Base-by-base conservation (phyloP, 1,284 basidiomycete genomes). In the Sanguinoderma infundibulare region DNA sequence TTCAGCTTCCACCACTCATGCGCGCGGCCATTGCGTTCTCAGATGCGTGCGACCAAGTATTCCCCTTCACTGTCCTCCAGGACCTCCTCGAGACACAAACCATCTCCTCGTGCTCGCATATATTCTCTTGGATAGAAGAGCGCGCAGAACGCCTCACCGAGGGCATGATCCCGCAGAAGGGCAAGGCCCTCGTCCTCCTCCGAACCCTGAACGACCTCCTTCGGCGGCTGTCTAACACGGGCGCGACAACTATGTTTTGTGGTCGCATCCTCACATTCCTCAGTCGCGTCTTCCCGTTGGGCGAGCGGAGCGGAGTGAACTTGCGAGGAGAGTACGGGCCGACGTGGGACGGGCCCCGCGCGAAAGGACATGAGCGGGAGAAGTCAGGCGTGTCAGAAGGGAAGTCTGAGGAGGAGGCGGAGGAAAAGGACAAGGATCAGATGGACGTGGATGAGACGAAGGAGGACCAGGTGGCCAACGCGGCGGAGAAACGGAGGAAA, bases 271-370 rank as follows among this genome's bases (percentile, higher is more conserved):
- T 96, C 69, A 92, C 91, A 1, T 93, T 96, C 73, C 78, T 97
- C 51, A 92, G 91, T 63, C 85, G 84, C 1, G 92, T 95, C 1
- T 96, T 96, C 70, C 92, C 94, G 4, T 76, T 97, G 9, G 91
- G 92, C 2, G 95, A 97, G 74, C 81, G 94, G 51, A 95, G 93
- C 73, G 94, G 95, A 38, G 94, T 97, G 49, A 97, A 97, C 74
- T 75, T 96, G 64, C 80, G 92, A 42, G 95, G 95, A 59, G 92
- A 94, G 77, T 90, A 90, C 75, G 85, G 94, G 12, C 83, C 94
- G 59, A 79, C 79, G n/a, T 94, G 91, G 91, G 88, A 91, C 61
- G 84, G 86, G 5, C 86, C 88, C n/a, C 6, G 81, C 39, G 75
- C 79, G 53, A 68, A 72, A 49, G 68, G 63, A 22, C 73, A 70